These are phyloP conservation scores for Phytopythium kandeliae DNA, from an alignment of 352 stramenopile species.

Conservation along the genomic window DNA sequence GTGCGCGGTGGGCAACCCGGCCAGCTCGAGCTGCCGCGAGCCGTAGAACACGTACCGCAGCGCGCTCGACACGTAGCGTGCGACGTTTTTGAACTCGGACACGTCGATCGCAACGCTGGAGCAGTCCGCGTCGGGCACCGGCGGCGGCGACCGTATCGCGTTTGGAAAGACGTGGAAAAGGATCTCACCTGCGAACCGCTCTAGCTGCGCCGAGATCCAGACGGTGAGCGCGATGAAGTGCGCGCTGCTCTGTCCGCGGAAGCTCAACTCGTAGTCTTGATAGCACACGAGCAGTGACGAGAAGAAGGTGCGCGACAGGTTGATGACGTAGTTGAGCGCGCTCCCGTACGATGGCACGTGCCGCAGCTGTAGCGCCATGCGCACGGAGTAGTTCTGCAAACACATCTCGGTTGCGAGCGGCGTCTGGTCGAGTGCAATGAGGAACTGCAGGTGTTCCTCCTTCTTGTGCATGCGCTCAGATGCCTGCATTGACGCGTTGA, in stretches of 20 bases:
- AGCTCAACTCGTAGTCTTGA: slow-evolving; percentile 74
- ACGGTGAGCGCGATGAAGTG: slow-evolving; percentile 77
- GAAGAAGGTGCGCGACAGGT: slow-evolving; percentile 80
- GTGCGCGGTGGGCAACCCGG: slow-evolving; percentile 66
- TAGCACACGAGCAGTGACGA: slow-evolving; percentile 82
- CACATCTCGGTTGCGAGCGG: slow-evolving; percentile 74
- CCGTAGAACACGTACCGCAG: slow-evolving; percentile 81
- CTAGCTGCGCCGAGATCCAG: slow-evolving; percentile 76
- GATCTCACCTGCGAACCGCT: slow-evolving; percentile 71
- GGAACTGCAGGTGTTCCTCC: slow-evolving; percentile 64
- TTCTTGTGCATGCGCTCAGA: slow-evolving; percentile 82
- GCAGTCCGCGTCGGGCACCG: slow-evolving; percentile 1
- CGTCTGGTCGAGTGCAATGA: slow-evolving; percentile 68
- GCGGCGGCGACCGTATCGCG: slow-evolving; percentile 11
- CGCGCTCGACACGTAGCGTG: slow-evolving; percentile 68
- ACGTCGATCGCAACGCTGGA: slow-evolving; percentile 54
- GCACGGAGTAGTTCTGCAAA: slow-evolving; percentile 75
- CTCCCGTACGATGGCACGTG: slow-evolving; percentile 72
- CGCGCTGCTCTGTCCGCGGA: slow-evolving; percentile 62
- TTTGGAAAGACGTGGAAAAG: slow-evolving; percentile 71
- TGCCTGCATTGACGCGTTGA: slow-evolving; percentile 71
- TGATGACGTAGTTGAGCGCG: slow-evolving; percentile 76
- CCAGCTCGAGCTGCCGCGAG: slow-evolving; percentile 69
- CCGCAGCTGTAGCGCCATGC: slow-evolving; percentile 67
- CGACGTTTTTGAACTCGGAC: slow-evolving; percentile 70